Evolutionary conservation across 2,329 filamentous ascomycete species (phyloP), one percentile per base, ranked within the genome.

Genomic region (Diaporthe vaccinii): DNA sequence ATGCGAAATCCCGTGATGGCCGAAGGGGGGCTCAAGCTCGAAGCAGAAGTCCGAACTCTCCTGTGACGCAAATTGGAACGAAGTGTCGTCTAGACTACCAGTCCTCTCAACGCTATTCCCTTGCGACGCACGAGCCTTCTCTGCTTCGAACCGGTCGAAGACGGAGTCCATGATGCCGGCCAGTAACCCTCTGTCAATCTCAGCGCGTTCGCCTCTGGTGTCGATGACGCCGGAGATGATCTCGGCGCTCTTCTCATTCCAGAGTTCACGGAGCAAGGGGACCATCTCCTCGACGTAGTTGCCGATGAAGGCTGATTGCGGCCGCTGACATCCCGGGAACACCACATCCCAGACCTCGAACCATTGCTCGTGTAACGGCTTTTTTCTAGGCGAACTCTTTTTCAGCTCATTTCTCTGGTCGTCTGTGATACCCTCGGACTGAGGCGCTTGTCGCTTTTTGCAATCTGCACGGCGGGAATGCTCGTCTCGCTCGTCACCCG

Each of bases 311-410:
- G 39, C 49, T 15, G 71, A 73, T 2, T n/a, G 34, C 1, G 71
- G 71, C 4, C 9, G 71, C 28, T 4, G 28, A 12, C 20, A n/a
- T 2, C 36, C 49, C 2, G 34, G 46, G 20, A 73, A 73, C 6
- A 73, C 1, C 3, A 73, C 17, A 2, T 55, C 59, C 71, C 71
- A 73, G 3, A 73, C 22, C 39, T 73, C 49, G 20, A 44, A 73
- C 58, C 71, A 73, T 4, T 73, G 70, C 2, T 39, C 36, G 4
- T 31, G 14, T 15, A 51, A 4, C 1, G 25, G 15, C n/a, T 39
- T 49, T 8, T 15, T 36, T 22, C 49, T 36, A 6, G 34, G 62
- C 1, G 71, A 55, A 25, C 49, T 73, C 22, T 57, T 73, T 20
- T 44, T 31, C 5, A 73, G 36, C 14, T 46, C 39, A 3, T 20